Percentiles rank a stretch among this genome's conserved stretches.
Conservation (phyloP, 257 asterid genomes). For the Cynanchum wilfordii region DNA sequence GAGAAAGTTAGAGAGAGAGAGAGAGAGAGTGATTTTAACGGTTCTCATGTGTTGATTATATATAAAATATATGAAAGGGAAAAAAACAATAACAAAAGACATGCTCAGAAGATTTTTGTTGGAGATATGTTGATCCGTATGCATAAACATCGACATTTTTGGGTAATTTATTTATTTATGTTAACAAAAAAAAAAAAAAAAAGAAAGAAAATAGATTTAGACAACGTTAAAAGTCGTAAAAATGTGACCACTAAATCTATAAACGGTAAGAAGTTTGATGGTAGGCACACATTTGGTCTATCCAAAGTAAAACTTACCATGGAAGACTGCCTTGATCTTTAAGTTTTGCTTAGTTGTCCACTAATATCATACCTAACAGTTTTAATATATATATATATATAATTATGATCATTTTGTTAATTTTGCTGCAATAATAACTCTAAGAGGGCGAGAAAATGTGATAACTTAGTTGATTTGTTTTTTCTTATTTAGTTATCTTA, state of each 20-base stretch:
- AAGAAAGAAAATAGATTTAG: conserved; percentile 8
- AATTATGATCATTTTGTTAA: too few species aligned
- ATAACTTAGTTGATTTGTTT: too few species aligned
- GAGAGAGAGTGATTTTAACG: conserved; percentile 29
- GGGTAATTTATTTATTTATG: neutral
- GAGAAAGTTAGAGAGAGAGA: conserved; percentile 6
- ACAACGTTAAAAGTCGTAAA: conserved; percentile 16
- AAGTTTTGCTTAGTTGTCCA: too few species aligned
- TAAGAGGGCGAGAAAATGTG: too few species aligned
- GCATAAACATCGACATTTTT: conserved; percentile 23
- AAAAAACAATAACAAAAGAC: neutral
- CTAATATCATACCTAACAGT: too few species aligned
- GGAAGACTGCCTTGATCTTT: neutral
- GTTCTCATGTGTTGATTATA: conserved; percentile 17
- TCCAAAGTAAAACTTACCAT: neutral
- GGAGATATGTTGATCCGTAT: conserved; percentile 9
- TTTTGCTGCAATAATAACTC: too few species aligned
- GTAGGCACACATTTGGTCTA: neutral
- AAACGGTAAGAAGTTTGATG: conserved; percentile 2
- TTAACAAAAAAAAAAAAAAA: neutral
- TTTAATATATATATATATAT: too few species aligned
- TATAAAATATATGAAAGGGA: too few species aligned
- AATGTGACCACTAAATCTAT: conserved; percentile 1
- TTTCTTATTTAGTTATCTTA: too few species aligned
- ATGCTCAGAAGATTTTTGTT: conserved; percentile 8